Conservation (phyloP, 768 basidiomycete genomes). For the Lentinula aciculospora region DNA sequence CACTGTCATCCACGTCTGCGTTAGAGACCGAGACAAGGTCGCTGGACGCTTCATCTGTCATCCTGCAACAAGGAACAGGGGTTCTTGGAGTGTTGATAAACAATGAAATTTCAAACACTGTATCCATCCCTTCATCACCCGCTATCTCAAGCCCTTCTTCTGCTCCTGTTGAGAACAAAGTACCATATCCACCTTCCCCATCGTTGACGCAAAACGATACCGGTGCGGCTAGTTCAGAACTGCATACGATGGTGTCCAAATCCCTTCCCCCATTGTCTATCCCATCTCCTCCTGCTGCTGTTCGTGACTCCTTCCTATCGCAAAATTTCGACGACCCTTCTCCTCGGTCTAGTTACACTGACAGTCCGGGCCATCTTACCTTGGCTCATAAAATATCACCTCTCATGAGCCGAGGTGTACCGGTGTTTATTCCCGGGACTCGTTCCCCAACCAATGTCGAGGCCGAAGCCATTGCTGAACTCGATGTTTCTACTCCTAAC, state of each 20-base stretch:
- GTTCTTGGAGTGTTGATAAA: neutral
- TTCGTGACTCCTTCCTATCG: neutral
- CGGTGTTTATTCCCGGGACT: conserved; percentile 22
- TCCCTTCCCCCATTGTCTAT: neutral
- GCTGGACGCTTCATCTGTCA: neutral
- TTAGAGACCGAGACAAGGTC: neutral
- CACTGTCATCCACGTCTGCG: neutral
- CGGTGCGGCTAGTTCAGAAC: too few species aligned
- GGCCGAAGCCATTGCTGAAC: neutral
- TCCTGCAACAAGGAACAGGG: neutral
- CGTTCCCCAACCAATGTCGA: neutral
- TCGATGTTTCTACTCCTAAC: neutral
- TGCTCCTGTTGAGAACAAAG: neutral
- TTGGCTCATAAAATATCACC: conserved; percentile 33
- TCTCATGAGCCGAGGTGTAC: conserved; percentile 28
- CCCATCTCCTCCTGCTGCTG: neutral
- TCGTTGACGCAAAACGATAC: neutral
- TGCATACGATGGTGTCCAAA: neutral
- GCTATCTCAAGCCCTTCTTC: neutral
- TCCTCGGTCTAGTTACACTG: neutral
- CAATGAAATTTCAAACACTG: neutral
- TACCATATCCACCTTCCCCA: neutral
- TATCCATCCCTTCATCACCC: neutral
- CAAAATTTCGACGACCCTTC: conserved; percentile 31
- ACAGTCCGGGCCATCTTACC: conserved; percentile 27